These are phyloP conservation scores for Nicotiana tomentosiformis DNA, from an alignment of 257 asterid species.

Conservation along the genomic window DNA sequence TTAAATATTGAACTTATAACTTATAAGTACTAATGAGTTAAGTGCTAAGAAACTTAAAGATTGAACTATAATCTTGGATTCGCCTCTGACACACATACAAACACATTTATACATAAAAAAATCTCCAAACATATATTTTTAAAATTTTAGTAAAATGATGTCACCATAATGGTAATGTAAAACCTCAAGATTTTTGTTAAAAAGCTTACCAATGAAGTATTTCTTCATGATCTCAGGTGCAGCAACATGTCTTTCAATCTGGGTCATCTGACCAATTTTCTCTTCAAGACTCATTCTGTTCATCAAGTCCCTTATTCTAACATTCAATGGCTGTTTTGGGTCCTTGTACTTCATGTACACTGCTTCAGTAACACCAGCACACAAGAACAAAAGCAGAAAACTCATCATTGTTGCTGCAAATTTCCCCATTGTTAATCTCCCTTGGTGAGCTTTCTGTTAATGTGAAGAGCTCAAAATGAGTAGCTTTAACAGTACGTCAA, in stretches of 20 bases:
- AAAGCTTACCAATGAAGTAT: conserved; percentile 13
- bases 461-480: background rate
- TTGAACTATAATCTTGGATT: too few relatives aligned
- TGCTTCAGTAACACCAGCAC: conserved; percentile 7
- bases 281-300: conserved; percentile 22
- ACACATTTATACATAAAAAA: background rate
- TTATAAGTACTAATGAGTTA: too few relatives aligned
- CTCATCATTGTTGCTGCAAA: background rate
- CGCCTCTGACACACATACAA: background rate
- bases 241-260: conserved; percentile 20
- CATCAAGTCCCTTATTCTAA: conserved; percentile 18
- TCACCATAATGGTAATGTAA: background rate
- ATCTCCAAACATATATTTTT: background rate
- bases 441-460: background rate
- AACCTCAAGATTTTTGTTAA: background rate
- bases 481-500: background rate
- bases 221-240: conserved; percentile 13
- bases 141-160: background rate
- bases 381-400: background rate
- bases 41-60: too few relatives aligned
- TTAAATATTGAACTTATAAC: too few relatives aligned
- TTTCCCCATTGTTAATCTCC: conserved; percentile 8
- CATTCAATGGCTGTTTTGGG: conserved; percentile 17
- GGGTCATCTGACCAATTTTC: conserved; percentile 27
- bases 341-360: conserved; percentile 18